Conservation (phyloP, 2,329 filamentous ascomycete species). For the Esteya vermicola region DNA sequence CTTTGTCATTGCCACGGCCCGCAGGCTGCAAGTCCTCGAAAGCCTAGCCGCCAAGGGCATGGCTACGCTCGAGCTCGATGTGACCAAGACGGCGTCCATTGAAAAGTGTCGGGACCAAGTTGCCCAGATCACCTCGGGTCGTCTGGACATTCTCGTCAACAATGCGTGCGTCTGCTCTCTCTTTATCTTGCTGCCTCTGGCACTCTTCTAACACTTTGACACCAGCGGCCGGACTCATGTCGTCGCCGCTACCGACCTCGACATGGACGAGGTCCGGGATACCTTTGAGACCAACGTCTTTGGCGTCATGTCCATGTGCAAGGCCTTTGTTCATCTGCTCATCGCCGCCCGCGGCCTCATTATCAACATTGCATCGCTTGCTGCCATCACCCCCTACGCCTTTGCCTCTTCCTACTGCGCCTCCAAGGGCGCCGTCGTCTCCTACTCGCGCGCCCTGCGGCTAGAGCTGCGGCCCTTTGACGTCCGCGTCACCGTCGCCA, state of each 20-base stretch:
- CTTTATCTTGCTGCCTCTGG: not conserved
- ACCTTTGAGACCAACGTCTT: slow-evolving; percentile 46
- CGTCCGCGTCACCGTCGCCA: slow-evolving; percentile 42
- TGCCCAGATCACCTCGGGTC: slow-evolving; percentile 31
- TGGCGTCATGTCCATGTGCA: slow-evolving; percentile 39
- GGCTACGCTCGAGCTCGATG: slow-evolving; percentile 35
- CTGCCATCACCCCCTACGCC: slow-evolving; percentile 34
- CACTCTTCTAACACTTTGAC: not conserved
- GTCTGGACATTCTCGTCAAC: slow-evolving; percentile 44
- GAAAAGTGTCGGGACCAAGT: slow-evolving; percentile 31
- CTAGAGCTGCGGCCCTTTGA: slow-evolving; percentile 37
- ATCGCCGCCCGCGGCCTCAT: slow-evolving; percentile 35
- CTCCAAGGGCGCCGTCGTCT: slow-evolving; percentile 38
- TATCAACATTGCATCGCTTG: slow-evolving; percentile 39
- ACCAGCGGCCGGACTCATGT: slow-evolving; percentile 37
- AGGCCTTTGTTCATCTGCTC: slow-evolving; percentile 33
- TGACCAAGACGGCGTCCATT: slow-evolving; percentile 37
- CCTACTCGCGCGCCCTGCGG: slow-evolving; percentile 38
- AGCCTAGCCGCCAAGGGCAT: slow-evolving; percentile 32
- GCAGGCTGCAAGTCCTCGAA: slow-evolving; percentile 30
- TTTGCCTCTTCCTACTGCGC: slow-evolving; percentile 40
- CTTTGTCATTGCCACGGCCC: slow-evolving; percentile 43
- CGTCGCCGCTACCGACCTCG: slow-evolving; percentile 36
- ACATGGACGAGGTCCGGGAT: slow-evolving; percentile 34
- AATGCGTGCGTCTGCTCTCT: slow-evolving; percentile 31